Base-by-base conservation (phyloP, 164 flowering plant species). In the Nymphaea colorata region DNA sequence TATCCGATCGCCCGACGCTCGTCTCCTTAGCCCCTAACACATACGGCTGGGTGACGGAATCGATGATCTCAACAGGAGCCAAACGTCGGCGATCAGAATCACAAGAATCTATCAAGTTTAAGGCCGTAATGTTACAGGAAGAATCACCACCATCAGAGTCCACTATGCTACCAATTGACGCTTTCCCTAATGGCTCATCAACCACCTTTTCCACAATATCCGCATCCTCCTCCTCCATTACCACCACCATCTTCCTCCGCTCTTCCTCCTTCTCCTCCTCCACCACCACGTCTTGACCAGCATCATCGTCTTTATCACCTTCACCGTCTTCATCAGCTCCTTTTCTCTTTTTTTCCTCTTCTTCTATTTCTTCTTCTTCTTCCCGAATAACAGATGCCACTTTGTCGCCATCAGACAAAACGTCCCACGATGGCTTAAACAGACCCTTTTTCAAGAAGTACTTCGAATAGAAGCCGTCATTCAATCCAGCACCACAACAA, bases 401-500 rank as follows among this genome's bases (percentile, higher is more conserved):
- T 71, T 83, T 79, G 72, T 78, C 76, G 72, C 82, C 42, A 71
- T 72, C 71, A 73, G 76, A 87, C 74, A 83, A 74, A 85, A 73
- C 82, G 41, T 68, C 86, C 87, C 79, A 81, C 47, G 81, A 77
- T 67, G 87, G 83, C 72, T 83, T 81, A 45, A 85, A 69, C 74
- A 84, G 43, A 8, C 57, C 57, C 12, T 51, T 51, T 15, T 51
- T 51, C 57, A 8, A 51, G 72, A 74, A 61, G 76, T 76, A 80
- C 41, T 83, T 81, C 16, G 81, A 76, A 59, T 62, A 71, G 14
- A 77, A 67, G 43, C 76, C 75, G 6, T 65, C 77, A 15, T 73
- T 77, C 64, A 87, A 76, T 59, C 71, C 65, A 65, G 42, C 82
- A 57, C 81, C 93, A 71, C 96, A 87, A 73, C 96, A 93, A 61